Percentiles rank a stretch among this genome's conserved stretches.
phyloP scores from a whole-genome alignment of 148 eudicot genomes.

The Simmondsia chinensis region DNA sequence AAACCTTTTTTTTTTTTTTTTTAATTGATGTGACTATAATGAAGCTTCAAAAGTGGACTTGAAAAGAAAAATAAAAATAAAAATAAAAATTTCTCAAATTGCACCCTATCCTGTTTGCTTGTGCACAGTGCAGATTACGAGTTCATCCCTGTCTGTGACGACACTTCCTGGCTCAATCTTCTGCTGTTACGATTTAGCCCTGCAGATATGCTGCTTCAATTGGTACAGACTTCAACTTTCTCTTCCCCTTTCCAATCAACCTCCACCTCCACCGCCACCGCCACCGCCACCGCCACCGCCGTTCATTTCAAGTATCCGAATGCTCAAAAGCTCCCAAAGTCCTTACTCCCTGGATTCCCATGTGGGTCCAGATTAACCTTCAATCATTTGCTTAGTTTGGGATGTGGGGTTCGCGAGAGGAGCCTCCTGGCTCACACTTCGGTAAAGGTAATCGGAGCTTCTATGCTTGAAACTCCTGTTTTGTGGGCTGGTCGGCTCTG shows the following conservation, averaged over 20 bases:
- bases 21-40: no score
- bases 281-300: slow-evolving; percentile 2
- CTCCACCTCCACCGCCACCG: slow-evolving; percentile 4
- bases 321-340: slow-evolving; percentile 28
- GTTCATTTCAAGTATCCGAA: no score
- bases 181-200: no score
- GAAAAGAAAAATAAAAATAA: no score
- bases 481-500: slow-evolving; percentile 87
- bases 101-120: no score
- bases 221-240: slow-evolving; percentile 3
- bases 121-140: no score
- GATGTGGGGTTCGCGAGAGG: slow-evolving; percentile 3
- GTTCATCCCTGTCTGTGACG: no score
- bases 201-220: slow-evolving; percentile 8
- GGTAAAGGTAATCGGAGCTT: slow-evolving; percentile 19
- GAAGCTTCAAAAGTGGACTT: no score
- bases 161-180: no score
- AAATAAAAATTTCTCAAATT: no score
- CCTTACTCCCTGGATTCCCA: slow-evolving; percentile 26
- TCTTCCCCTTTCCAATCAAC: slow-evolving; percentile 6
- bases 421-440: neutral
- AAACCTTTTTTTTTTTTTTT: no score
- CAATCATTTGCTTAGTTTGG: slow-evolving; percentile 2
- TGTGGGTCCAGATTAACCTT: neutral
- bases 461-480: slow-evolving; percentile 62